A percentile compares a stretch with the other conserved stretches of the same genome.
Conservation (phyloP, 2,329 filamentous ascomycete species). For the Penicillium olsonii region DNA sequence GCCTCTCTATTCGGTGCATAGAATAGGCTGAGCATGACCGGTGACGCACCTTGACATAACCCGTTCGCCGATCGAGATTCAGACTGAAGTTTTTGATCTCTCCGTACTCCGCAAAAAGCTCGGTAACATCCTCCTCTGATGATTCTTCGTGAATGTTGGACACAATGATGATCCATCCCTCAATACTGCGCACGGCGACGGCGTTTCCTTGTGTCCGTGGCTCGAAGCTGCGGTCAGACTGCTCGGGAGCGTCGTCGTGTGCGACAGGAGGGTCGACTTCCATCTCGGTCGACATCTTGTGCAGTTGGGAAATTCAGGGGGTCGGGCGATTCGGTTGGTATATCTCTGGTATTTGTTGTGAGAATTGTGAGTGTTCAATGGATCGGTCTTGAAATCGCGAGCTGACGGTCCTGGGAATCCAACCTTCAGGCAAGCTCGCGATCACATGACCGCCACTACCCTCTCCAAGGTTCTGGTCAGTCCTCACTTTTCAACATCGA, state of each 20-base stretch:
- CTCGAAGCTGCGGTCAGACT: slow-evolving; percentile 38
- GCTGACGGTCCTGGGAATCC: slow-evolving; percentile 1
- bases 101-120: slow-evolving; percentile 66
- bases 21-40: background rate
- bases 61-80: slow-evolving; percentile 66
- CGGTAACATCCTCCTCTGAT: slow-evolving; percentile 66
- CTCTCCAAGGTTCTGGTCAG: background rate
- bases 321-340: slow-evolving; percentile 53
- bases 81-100: slow-evolving; percentile 69
- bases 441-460: slow-evolving; percentile 6
- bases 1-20: background rate
- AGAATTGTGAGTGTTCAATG: slow-evolving; percentile 1
- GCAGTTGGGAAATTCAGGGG: slow-evolving; percentile 47
- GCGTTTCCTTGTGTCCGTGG: slow-evolving; percentile 47
- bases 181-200: slow-evolving; percentile 65
- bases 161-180: slow-evolving; percentile 69
- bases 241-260: slow-evolving; percentile 34
- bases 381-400: background rate
- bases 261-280: slow-evolving; percentile 45
- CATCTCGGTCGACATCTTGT: slow-evolving; percentile 48
- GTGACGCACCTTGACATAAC: slow-evolving; percentile 64
- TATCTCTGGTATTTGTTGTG: slow-evolving; percentile 39
- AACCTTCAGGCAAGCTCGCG: background rate
- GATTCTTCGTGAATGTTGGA: slow-evolving; percentile 71
- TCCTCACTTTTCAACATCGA: no score